Evolutionary conservation across 106 monocot species (phyloP).

Genomic region (Triglochin maritima): DNA sequence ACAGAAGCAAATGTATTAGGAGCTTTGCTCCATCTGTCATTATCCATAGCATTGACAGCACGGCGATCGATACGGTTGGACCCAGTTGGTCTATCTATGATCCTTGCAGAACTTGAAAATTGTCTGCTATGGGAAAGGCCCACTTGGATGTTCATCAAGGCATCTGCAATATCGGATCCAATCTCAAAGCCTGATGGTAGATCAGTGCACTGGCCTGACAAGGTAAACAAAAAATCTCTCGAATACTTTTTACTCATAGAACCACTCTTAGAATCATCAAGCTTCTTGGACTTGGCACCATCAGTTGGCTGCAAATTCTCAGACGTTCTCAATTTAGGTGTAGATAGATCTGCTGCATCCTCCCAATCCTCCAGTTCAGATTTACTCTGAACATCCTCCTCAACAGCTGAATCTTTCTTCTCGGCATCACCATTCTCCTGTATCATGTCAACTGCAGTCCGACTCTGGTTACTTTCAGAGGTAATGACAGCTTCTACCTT

Average conservation of each 20-base stretch:
- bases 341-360: conserved; percentile 58
- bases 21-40: conserved; percentile 54
- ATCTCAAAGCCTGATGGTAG: conserved; percentile 41
- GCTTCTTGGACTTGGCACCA: conserved; percentile 9
- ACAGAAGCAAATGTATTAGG: conserved; percentile 19
- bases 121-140: conserved; percentile 16
- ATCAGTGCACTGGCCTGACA: conserved; percentile 30
- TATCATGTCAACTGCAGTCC: conserved; percentile 5
- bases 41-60: conserved; percentile 20
- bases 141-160: conserved; percentile 16
- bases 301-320: conserved; percentile 10
- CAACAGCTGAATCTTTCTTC: conserved; percentile 15
- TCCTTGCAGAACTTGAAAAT: conserved; percentile 53
- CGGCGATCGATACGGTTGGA: conserved; percentile 37
- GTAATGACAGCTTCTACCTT: conserved; percentile 20
- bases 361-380: conserved; percentile 78
- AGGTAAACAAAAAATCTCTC: conserved; percentile 46
- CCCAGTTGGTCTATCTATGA: conserved; percentile 29
- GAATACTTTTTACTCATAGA: conserved; percentile 21
- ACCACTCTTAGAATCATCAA: conserved; percentile 8
- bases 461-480: conserved; percentile 18
- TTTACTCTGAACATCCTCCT: conserved; percentile 35
- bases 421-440: conserved; percentile 12
- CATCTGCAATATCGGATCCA: conserved; percentile 28
- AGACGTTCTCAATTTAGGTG: conserved; percentile 35